phyloP scores from a whole-genome alignment of 495 filamentous ascomycete genomes.

The Schizothecium vesticola region DNA sequence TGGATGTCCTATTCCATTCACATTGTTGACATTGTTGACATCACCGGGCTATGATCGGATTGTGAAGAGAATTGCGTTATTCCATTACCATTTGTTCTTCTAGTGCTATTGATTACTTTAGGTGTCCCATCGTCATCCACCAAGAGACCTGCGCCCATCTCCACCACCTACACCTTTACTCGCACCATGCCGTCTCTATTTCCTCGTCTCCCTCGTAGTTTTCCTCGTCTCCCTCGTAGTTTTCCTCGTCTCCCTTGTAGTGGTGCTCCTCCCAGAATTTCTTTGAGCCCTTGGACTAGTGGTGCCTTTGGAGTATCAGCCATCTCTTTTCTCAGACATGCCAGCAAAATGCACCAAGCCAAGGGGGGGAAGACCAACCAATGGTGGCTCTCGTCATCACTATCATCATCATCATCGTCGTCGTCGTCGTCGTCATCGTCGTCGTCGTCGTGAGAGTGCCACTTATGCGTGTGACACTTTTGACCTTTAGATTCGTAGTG shows the following conservation, averaged over 20 bases:
- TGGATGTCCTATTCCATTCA: neutral
- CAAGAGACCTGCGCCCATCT: neutral
- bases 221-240: no score
- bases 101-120: neutral
- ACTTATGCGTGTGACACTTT: neutral
- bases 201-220: no score
- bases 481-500: neutral
- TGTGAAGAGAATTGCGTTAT: neutral
- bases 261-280: neutral
- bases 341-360: neutral
- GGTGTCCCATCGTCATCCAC: neutral
- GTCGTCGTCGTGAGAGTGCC: neutral
- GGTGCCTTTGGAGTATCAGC: neutral
- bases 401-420: neutral
- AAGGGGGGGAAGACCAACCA: neutral
- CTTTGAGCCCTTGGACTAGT: neutral
- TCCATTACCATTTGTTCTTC: neutral
- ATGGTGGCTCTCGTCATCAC: neutral
- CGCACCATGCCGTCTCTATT: neutral
- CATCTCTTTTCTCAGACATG: neutral
- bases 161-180: neutral
- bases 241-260: neutral
- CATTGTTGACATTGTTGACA: neutral
- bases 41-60: neutral
- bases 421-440: neutral